phyloP scores from a whole-genome alignment of 2,329 filamentous ascomycete genomes.

The Beauveria caledonica region DNA sequence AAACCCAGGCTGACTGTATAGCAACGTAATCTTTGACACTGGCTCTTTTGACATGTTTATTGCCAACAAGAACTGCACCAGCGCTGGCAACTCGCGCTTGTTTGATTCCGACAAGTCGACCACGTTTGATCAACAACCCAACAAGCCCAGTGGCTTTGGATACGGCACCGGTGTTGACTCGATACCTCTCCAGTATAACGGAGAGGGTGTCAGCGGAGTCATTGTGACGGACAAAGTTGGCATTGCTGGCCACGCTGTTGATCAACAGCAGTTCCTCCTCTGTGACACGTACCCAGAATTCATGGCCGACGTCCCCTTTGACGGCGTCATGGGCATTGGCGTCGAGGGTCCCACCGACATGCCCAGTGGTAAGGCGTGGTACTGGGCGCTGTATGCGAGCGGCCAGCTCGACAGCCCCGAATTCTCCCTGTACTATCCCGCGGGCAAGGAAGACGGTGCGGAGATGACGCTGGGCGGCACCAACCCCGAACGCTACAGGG shows the following conservation, averaged over 20 bases:
- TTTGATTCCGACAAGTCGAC: slow-evolving; percentile 22
- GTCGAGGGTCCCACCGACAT: slow-evolving; percentile 13
- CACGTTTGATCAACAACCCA: slow-evolving; percentile 20
- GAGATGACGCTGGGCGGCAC: slow-evolving; percentile 27
- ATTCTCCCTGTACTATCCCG: slow-evolving; percentile 22
- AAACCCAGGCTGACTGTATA: slow-evolving; percentile 3
- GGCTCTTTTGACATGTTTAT: slow-evolving; percentile 22
- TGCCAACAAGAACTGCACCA: slow-evolving; percentile 21
- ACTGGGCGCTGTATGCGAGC: slow-evolving; percentile 21
- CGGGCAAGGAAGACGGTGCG: slow-evolving; percentile 15
- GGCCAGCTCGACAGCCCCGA: slow-evolving; percentile 19
- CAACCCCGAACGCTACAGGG: slow-evolving; percentile 22
- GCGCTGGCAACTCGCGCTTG: slow-evolving; percentile 17
- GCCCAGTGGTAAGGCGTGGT: slow-evolving; percentile 16
- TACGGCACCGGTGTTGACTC: slow-evolving; percentile 24
- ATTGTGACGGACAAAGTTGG: slow-evolving; percentile 22
- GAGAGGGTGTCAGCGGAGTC: slow-evolving; percentile 16
- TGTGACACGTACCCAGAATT: slow-evolving; percentile 22
- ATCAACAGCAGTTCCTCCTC: slow-evolving; percentile 22
- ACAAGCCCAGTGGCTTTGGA: slow-evolving; percentile 9
- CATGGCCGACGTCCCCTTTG: slow-evolving; percentile 19
- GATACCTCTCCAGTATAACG: slow-evolving; percentile 15
- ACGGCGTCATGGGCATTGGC: slow-evolving; percentile 26
- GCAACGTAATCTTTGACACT: slow-evolving; percentile 26
- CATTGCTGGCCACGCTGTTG: slow-evolving; percentile 17